phyloP scores from a whole-genome alignment of 345 rosid species.

The Aquilaria malaccensis region DNA sequence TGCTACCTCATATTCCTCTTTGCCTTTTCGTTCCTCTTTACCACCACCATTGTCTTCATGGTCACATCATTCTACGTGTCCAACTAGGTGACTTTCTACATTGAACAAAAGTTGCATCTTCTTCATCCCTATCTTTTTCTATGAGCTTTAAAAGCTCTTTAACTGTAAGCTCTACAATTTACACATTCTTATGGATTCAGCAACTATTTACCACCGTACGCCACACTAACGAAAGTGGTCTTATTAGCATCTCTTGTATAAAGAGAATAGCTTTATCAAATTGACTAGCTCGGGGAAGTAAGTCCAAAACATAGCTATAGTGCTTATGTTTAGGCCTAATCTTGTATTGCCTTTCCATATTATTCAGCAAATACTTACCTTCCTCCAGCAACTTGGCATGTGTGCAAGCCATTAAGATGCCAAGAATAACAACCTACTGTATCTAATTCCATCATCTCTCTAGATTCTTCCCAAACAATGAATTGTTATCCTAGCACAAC shows the following conservation, averaged over 20 bases:
- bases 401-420: constrained; percentile 40
- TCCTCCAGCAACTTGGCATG: constrained; percentile 46
- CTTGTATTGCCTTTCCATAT: constrained; percentile 35
- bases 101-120: constrained; percentile 53
- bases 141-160: constrained; percentile 34
- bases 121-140: constrained; percentile 35
- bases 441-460: constrained; percentile 25
- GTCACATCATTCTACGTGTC: constrained; percentile 28
- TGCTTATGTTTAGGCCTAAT: constrained; percentile 49
- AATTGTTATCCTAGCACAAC: constrained; percentile 36
- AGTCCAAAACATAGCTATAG: constrained; percentile 52
- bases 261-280: constrained; percentile 40
- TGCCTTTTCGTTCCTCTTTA: no score
- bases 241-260: constrained; percentile 47
- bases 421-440: constrained; percentile 47
- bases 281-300: constrained; percentile 46
- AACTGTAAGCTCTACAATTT: constrained; percentile 48
- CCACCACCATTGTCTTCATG: no score
- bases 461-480: constrained; percentile 38
- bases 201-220: constrained; percentile 50
- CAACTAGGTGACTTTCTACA: constrained; percentile 31
- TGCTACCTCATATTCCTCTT: no score
- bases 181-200: constrained; percentile 42
- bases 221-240: constrained; percentile 55
- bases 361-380: constrained; percentile 28